Evolutionary conservation across 2,329 filamentous ascomycete species (phyloP).

Genomic region (Trichoderma sp.): DNA sequence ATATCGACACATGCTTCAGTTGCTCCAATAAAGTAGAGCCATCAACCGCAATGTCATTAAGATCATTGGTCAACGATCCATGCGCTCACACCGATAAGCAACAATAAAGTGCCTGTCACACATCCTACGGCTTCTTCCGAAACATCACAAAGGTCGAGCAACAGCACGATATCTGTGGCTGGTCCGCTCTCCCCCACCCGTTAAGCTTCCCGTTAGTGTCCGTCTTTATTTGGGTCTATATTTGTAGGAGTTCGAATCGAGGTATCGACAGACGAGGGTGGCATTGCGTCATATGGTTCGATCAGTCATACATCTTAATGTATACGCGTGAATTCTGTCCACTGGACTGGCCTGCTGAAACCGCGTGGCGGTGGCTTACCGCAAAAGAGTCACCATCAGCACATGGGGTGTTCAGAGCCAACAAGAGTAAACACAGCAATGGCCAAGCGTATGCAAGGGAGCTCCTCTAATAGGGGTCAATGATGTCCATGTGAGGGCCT

Average conservation of each 20-base stretch:
- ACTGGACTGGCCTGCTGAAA: background rate
- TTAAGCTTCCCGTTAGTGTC: background rate
- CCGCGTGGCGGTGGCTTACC: constrained; percentile 8
- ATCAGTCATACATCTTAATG: background rate
- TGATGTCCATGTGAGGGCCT: background rate
- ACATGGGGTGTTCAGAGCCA: background rate
- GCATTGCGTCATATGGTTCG: background rate
- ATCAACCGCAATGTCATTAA: background rate
- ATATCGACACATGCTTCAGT: background rate
- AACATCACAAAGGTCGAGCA: background rate
- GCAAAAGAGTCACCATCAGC: background rate
- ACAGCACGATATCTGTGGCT: background rate
- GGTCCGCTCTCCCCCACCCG: background rate
- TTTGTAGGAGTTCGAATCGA: background rate
- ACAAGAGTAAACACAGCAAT: background rate
- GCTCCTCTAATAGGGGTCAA: background rate
- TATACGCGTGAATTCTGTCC: background rate
- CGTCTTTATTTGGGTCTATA: background rate
- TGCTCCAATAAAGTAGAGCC: background rate
- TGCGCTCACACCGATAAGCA: background rate
- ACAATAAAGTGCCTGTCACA: background rate
- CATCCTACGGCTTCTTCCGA: background rate
- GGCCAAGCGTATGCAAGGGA: background rate
- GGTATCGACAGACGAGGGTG: background rate
- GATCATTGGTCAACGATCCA: background rate